These are phyloP conservation scores for Fraxinus angustifolia DNA, from an alignment of 305 asterid genomes.

Conservation along the genomic window DNA sequence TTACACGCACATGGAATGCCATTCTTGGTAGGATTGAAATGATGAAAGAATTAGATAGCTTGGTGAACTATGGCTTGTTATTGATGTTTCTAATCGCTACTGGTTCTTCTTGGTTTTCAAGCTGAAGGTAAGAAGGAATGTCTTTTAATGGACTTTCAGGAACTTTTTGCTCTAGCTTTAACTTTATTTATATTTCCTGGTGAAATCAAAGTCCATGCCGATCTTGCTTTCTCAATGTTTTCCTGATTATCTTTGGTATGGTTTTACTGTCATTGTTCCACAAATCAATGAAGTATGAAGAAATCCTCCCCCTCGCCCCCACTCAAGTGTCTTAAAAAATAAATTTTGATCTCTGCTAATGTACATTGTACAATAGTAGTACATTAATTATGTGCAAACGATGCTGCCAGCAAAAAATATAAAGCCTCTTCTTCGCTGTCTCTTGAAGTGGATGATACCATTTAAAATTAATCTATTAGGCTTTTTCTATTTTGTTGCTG, in stretches of 20 bases:
- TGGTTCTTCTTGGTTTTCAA: conserved; percentile 63
- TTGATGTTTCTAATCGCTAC: conserved; percentile 55
- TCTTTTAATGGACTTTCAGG: conserved; percentile 7
- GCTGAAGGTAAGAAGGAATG: conserved; percentile 40
- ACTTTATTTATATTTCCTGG: not conserved
- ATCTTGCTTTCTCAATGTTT: not conserved
- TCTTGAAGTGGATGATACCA: not conserved
- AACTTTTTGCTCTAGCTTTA: not conserved
- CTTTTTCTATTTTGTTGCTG: not conserved
- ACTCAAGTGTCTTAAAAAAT: not conserved
- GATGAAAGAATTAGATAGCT: conserved; percentile 42
- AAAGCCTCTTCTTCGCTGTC: not conserved
- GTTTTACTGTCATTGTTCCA: not conserved
- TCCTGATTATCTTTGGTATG: not conserved
- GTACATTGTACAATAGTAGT: not conserved
- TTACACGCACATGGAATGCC: conserved; percentile 50
- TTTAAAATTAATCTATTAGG: not conserved
- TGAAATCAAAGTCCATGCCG: not conserved
- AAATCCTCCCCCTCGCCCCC: not conserved
- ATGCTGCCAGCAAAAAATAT: not conserved
- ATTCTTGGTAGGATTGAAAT: conserved; percentile 44
- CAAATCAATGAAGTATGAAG: not conserved
- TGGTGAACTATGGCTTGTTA: conserved; percentile 64
- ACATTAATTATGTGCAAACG: not conserved
- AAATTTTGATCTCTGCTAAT: not conserved